Evolutionary conservation across 2,329 filamentous ascomycete species (phyloP).

Genomic region (Beauveria sp.): DNA sequence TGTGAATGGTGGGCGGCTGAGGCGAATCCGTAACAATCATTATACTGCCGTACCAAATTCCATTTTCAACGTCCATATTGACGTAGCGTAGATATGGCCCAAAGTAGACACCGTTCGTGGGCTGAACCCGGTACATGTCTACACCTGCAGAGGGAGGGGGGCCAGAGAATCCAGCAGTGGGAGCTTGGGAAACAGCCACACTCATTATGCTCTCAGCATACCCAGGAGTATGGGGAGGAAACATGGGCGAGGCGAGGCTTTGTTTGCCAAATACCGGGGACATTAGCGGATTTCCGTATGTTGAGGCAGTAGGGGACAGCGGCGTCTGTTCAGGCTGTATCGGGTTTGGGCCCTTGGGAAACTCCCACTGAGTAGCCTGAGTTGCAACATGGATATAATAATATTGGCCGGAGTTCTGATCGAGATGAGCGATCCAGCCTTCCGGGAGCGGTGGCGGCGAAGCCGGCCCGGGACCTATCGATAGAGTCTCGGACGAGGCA

Average conservation of each 20-base stretch:
- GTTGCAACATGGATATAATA: slow-evolving; percentile 97
- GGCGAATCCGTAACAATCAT: slow-evolving; percentile 84
- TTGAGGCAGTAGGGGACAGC: slow-evolving; percentile 72
- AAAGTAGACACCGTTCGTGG: slow-evolving; percentile 96
- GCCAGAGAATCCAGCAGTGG: slow-evolving; percentile 77
- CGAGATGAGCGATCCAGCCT: slow-evolving; percentile 95
- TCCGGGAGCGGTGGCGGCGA: slow-evolving; percentile 91
- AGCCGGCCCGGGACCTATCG: slow-evolving; percentile 45
- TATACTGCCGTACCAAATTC: slow-evolving; percentile 88
- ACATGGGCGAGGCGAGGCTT: slow-evolving; percentile 67
- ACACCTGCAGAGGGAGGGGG: slow-evolving; percentile 85
- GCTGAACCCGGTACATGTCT: slow-evolving; percentile 86
- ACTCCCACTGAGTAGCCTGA: slow-evolving; percentile 97
- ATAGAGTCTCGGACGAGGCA: not conserved
- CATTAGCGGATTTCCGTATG: slow-evolving; percentile 64
- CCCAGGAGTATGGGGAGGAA: slow-evolving; percentile 72
- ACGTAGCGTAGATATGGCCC: slow-evolving; percentile 91
- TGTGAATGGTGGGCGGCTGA: slow-evolving; percentile 91
- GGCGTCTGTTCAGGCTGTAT: slow-evolving; percentile 75
- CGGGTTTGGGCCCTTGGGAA: slow-evolving; percentile 90
- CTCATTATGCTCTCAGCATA: slow-evolving; percentile 84
- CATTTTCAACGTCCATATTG: slow-evolving; percentile 92
- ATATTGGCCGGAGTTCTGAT: slow-evolving; percentile 93
- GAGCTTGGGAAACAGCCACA: slow-evolving; percentile 64
- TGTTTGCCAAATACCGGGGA: slow-evolving; percentile 58